Evolutionary conservation across 768 basidiomycete genomes (phyloP).

Genomic region (Rhodotorula taiwanensis): DNA sequence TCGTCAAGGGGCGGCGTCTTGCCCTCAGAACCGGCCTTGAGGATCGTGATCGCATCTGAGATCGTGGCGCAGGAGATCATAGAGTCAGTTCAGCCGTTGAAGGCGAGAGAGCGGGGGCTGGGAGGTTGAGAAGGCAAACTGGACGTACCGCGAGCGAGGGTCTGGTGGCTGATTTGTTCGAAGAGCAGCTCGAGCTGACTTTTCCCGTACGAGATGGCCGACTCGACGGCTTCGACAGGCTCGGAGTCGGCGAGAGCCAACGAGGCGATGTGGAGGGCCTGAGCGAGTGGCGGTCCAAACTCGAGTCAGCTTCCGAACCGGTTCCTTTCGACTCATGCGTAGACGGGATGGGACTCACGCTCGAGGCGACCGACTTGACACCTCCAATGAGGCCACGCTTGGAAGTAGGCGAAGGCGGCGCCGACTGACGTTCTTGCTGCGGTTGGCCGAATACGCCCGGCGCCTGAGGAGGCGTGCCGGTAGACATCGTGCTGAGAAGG

Average conservation of each 20-base stretch:
- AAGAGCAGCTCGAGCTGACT: neutral
- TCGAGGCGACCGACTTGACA: constrained; percentile 4
- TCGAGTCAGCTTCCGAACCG: too few species aligned
- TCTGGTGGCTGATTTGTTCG: constrained; percentile 9
- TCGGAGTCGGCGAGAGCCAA: constrained; percentile 2
- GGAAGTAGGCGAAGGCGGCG: neutral
- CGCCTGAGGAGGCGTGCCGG: neutral
- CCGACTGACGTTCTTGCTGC: neutral
- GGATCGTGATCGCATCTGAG: constrained; percentile 1
- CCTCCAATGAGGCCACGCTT: neutral
- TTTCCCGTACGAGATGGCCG: neutral
- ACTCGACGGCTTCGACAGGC: neutral
- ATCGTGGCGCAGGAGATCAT: too few species aligned
- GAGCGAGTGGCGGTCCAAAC: too few species aligned
- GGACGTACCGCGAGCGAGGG: constrained; percentile 5
- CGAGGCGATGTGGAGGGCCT: constrained; percentile 13
- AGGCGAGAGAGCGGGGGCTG: too few species aligned
- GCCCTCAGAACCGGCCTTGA: neutral
- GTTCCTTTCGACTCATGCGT: too few species aligned
- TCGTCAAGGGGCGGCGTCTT: constrained; percentile 18
- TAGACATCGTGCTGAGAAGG: neutral
- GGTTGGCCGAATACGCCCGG: neutral
- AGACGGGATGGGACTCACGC: neutral
- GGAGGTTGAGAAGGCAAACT: too few species aligned
- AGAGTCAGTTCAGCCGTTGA: too few species aligned